Evolutionary conservation across 2,329 filamentous ascomycete genomes (phyloP), one percentile per base, ranked within the genome.

Genomic region (Alternaria ventricosa): DNA sequence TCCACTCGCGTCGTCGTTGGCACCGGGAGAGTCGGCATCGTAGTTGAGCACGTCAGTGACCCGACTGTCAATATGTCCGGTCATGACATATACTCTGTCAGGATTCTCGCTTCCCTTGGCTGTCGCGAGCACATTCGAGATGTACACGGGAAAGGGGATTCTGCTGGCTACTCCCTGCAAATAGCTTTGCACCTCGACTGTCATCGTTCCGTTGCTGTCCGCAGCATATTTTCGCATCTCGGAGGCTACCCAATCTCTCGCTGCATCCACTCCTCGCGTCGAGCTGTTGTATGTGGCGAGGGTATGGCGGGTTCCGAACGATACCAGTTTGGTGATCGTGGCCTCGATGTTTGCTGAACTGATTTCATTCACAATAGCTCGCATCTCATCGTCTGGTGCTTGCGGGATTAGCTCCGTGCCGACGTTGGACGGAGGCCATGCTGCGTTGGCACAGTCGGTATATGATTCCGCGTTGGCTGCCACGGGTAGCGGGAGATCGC

Each of bases 221-320:
- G 80, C 76, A 3, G 86, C 86, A 64, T 84, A 84, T 41, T 75
- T 76, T 46, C 78, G 75, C 79, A 87, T 86, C 71, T 88, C 82
- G 23, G 77, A 75, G 30, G 81, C 81, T 51, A 88, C 84, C 86
- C 86, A 88, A 69, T 88, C 85, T 63, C 86, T 75, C 11, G 87
- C 86, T 6, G 86, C 86, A 1, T 86, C 85, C 56, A 88, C 87
- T 1, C 87, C 87, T 6, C 83, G 79, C 3, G 80, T 83, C 4
- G 81, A 81, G 33, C 82, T 82, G 61, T 84, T 87, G 66, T 87
- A 85, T 1, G 77, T 80, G 6, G 85, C 87, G 1, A 88, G 77
- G 1, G 87, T 88, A 70, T 88, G 86, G 8, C 87, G 81, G 6
- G 87, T 88, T 27, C 85, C 86, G 65, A 87, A 89, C 15, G 82